Percentiles rank a stretch among this genome's conserved stretches.
Evolutionary conservation across 345 rosid genomes (phyloP).

Genomic region (Odontarrhena argentea): DNA sequence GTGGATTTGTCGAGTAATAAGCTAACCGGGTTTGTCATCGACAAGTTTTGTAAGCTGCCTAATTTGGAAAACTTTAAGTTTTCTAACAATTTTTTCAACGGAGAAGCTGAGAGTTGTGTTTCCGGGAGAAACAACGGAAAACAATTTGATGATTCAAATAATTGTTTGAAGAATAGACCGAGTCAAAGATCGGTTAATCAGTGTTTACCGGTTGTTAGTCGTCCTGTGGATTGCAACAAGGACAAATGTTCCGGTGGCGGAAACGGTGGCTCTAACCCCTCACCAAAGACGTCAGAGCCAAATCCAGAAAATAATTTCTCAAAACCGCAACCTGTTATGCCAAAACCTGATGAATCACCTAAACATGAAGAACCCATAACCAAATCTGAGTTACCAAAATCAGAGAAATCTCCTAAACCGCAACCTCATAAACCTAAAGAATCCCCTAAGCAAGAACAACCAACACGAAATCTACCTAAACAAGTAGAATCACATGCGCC

Average conservation of each 20-base stretch:
- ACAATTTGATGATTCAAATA: slow-evolving; percentile 45
- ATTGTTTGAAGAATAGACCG: slow-evolving; percentile 57
- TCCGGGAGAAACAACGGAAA: slow-evolving; percentile 40
- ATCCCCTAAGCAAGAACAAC: slow-evolving; percentile 19
- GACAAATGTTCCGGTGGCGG: slow-evolving; percentile 45
- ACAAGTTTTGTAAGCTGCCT: slow-evolving; percentile 50
- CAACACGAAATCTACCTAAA: slow-evolving; percentile 1
- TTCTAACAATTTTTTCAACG: slow-evolving; percentile 55
- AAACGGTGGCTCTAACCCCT: slow-evolving; percentile 13
- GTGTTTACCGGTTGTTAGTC: slow-evolving; percentile 52
- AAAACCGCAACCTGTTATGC: slow-evolving; percentile 11
- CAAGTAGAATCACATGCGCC: slow-evolving; percentile 16
- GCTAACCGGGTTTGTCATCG: slow-evolving; percentile 55
- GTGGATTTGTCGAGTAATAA: slow-evolving; percentile 47
- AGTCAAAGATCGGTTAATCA: slow-evolving; percentile 44
- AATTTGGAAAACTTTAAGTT: slow-evolving; percentile 53
- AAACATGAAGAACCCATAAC: slow-evolving; percentile 7
- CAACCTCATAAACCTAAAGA: slow-evolving; percentile 16
- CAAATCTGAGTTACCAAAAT: slow-evolving; percentile 10
- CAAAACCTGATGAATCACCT: slow-evolving; percentile 28
- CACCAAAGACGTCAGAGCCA: slow-evolving; percentile 25
- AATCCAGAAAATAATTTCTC: slow-evolving; percentile 11
- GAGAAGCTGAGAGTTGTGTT: slow-evolving; percentile 54
- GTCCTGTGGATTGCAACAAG: slow-evolving; percentile 61
- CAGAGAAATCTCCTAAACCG: slow-evolving; percentile 23